These are phyloP conservation scores for Lachancea cidri DNA, from an alignment of 805 yeast genomes.

Conservation along the genomic window DNA sequence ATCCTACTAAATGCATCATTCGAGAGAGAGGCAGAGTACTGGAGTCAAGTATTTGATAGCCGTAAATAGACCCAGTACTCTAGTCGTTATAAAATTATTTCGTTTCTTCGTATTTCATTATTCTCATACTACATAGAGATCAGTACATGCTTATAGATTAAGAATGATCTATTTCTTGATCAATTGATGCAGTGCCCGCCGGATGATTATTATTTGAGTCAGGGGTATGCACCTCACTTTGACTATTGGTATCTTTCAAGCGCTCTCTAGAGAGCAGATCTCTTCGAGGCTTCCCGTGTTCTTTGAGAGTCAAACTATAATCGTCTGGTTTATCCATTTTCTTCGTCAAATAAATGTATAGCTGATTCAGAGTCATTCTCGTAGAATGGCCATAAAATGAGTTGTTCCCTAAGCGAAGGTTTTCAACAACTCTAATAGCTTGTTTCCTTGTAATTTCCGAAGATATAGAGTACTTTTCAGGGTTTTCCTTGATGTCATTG, in stretches of 20 bases:
- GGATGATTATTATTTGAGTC: neutral
- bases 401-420: conserved; percentile 29
- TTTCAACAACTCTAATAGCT: conserved; percentile 26
- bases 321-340: conserved; percentile 22
- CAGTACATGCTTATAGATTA: no score
- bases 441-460: conserved; percentile 14
- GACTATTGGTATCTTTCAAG: neutral
- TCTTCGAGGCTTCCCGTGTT: conserved; percentile 10
- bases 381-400: conserved; percentile 17
- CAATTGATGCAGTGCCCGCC: neutral
- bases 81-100: neutral
- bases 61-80: conserved; percentile 9
- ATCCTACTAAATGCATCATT: conserved; percentile 15
- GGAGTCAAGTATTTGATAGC: conserved; percentile 25
- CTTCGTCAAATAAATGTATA: conserved; percentile 26
- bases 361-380: conserved; percentile 21
- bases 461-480: conserved; percentile 19
- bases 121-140: no score
- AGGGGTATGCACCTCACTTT: neutral
- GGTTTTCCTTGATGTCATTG: conserved; percentile 19
- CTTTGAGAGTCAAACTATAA: conserved; percentile 17
- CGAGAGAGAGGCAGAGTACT: conserved; percentile 14
- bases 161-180: neutral
- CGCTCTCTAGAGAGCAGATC: conserved; percentile 1
- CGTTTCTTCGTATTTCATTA: neutral